Percentiles rank a stretch among this genome's conserved stretches.
Conservation (phyloP, 2,329 filamentous ascomycete species). For the Triangularia setosa region DNA sequence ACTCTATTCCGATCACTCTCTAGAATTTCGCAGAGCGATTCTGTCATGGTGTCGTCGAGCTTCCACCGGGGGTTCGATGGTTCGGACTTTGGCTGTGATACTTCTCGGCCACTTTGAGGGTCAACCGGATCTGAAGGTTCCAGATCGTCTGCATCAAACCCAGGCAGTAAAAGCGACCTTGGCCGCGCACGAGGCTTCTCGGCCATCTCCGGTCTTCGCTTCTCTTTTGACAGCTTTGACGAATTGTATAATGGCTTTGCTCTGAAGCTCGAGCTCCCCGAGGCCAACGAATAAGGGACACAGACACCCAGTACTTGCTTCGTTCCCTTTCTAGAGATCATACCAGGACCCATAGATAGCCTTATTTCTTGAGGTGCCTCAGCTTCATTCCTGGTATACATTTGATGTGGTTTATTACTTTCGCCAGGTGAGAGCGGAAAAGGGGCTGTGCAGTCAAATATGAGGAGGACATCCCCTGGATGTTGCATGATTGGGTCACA, state of each 20-base stretch:
- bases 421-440: neutral
- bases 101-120: neutral
- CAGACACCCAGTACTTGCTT: slow-evolving; percentile 24
- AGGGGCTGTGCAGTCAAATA: slow-evolving; percentile 21
- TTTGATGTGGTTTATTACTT: neutral
- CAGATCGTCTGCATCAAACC: neutral
- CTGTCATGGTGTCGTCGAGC: slow-evolving; percentile 10
- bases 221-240: neutral
- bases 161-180: neutral
- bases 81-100: neutral
- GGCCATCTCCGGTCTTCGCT: neutral
- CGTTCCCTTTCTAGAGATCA: slow-evolving; percentile 11
- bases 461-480: slow-evolving; percentile 19
- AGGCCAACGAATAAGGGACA: slow-evolving; percentile 2
- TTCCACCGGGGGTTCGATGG: neutral
- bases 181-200: neutral
- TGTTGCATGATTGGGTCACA: slow-evolving; percentile 22
- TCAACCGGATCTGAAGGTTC: neutral
- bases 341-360: slow-evolving; percentile 13
- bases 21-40: slow-evolving; percentile 17
- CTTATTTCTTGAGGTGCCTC: slow-evolving; percentile 11
- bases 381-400: neutral
- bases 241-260: neutral
- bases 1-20: neutral
- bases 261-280: neutral